Evolutionary conservation across 768 basidiomycete genomes (phyloP).

Genomic region (Pleurotus platypus): DNA sequence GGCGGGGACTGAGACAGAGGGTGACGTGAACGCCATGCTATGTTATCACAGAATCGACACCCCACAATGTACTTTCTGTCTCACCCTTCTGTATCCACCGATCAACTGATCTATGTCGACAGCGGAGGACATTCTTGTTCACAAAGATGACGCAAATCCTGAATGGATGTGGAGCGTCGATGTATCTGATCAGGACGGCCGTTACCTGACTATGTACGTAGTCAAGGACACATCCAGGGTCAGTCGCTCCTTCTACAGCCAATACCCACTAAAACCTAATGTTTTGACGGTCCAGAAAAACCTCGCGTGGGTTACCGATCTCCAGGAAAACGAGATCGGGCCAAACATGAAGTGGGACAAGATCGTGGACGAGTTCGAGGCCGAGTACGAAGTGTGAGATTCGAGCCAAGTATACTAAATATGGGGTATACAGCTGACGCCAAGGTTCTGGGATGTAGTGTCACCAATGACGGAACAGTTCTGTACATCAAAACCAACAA

Average conservation of each 20-base stretch:
- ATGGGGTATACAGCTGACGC: neutral
- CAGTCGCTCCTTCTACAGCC: constrained; percentile 13
- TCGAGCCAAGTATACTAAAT: neutral
- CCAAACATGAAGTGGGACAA: constrained; percentile 71
- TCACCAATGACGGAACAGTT: constrained; percentile 59
- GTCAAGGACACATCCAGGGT: constrained; percentile 64
- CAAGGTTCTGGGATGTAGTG: constrained; percentile 31
- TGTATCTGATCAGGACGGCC: constrained; percentile 57
- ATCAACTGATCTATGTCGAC: neutral
- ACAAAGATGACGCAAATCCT: constrained; percentile 60
- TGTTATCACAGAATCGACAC: constrained; percentile 77
- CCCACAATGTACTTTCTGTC: constrained; percentile 47
- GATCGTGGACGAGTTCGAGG: constrained; percentile 64
- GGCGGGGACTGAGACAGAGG: constrained; percentile 54
- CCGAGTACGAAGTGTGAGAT: constrained; percentile 61
- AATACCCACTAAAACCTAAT: neutral
- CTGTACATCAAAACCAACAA: constrained; percentile 67
- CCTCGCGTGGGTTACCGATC: constrained; percentile 68
- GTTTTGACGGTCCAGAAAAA: constrained; percentile 50
- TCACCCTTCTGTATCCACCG: neutral
- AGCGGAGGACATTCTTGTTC: constrained; percentile 69
- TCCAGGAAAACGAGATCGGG: constrained; percentile 55
- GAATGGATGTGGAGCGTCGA: constrained; percentile 60
- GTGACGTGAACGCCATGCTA: constrained; percentile 67
- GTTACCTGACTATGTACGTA: constrained; percentile 55